phyloP scores from a whole-genome alignment of 2,329 filamentous ascomycete species.

The Fusarium kyushuense region DNA sequence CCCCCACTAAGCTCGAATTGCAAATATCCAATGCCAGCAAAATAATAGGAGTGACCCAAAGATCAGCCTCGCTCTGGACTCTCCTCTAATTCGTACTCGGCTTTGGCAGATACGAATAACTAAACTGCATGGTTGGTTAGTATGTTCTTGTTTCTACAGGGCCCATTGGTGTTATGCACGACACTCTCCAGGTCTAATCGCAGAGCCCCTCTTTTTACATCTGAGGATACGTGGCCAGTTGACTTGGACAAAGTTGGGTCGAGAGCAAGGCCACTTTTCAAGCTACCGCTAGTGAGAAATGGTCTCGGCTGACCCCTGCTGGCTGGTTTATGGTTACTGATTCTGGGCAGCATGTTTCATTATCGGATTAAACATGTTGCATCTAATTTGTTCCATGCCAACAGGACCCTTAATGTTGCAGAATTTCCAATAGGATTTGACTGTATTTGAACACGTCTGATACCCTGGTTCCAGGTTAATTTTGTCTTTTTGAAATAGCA shows the following conservation, averaged over 20 bases:
- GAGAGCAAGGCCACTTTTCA: constrained; percentile 18
- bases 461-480: not conserved
- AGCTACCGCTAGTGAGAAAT: constrained; percentile 20
- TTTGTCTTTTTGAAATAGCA: not conserved
- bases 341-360: constrained; percentile 3
- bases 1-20: constrained; percentile 30
- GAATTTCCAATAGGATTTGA: not conserved
- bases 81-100: constrained; percentile 28
- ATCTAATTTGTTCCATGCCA: constrained; percentile 5
- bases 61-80: constrained; percentile 12
- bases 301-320: constrained; percentile 13
- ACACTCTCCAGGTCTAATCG: constrained; percentile 20
- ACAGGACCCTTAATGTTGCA: constrained; percentile 1
- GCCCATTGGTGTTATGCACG: constrained; percentile 24
- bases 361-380: not conserved
- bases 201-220: constrained; percentile 17
- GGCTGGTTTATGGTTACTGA: not conserved
- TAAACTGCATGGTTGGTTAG: not conserved
- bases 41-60: not conserved
- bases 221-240: constrained; percentile 39
- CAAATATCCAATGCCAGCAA: constrained; percentile 14
- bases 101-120: constrained; percentile 11
- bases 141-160: constrained; percentile 2
- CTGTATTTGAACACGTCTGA: not conserved
- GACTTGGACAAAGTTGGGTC: not conserved